A percentile compares a stretch with the other conserved stretches of the same genome.
These are phyloP conservation scores for Fusarium lyarnte DNA, from an alignment of 2,329 filamentous ascomycete species.

Conservation along the genomic window DNA sequence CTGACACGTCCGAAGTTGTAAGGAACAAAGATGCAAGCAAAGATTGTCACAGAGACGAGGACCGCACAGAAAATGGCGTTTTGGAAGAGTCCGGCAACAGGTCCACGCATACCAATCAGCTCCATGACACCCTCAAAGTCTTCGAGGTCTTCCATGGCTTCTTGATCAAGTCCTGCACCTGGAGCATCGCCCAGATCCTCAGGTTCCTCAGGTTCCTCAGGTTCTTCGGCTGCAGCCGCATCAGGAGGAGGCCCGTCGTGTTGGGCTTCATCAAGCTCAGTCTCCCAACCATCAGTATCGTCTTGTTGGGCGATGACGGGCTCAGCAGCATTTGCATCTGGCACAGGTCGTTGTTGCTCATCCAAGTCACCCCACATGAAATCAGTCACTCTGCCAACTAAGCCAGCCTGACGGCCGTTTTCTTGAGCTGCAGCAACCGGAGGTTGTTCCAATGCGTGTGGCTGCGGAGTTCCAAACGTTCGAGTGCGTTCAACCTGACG, in stretches of 20 bases:
- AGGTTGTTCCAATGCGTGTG: constrained; percentile 10
- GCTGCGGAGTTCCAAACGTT: not conserved
- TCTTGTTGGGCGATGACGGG: constrained; percentile 50
- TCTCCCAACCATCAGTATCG: constrained; percentile 45
- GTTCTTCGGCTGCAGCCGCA: constrained; percentile 35
- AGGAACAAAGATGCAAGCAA: constrained; percentile 86
- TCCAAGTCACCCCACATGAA: constrained; percentile 71
- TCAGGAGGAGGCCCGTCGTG: constrained; percentile 48
- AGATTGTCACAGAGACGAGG: constrained; percentile 86
- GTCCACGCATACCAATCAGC: constrained; percentile 94
- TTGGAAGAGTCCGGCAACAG: constrained; percentile 87
- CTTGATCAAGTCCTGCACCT: constrained; percentile 75
- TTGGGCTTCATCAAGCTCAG: constrained; percentile 49
- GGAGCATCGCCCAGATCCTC: constrained; percentile 72
- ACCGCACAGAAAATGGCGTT: constrained; percentile 95
- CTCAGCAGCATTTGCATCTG: constrained; percentile 56
- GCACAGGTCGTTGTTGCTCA: constrained; percentile 38
- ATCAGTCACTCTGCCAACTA: constrained; percentile 57
- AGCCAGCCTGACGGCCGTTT: constrained; percentile 31
- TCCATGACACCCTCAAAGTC: constrained; percentile 97
- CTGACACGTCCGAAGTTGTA: constrained; percentile 91
- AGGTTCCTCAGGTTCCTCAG: constrained; percentile 51
- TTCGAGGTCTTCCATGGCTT: constrained; percentile 85
- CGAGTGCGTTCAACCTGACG: constrained; percentile 8
- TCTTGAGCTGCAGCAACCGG: constrained; percentile 22